Percentiles rank a stretch among this genome's conserved stretches.
phyloP scores from a whole-genome alignment of 1,284 basidiomycete species.

The Trametes sp. region DNA sequence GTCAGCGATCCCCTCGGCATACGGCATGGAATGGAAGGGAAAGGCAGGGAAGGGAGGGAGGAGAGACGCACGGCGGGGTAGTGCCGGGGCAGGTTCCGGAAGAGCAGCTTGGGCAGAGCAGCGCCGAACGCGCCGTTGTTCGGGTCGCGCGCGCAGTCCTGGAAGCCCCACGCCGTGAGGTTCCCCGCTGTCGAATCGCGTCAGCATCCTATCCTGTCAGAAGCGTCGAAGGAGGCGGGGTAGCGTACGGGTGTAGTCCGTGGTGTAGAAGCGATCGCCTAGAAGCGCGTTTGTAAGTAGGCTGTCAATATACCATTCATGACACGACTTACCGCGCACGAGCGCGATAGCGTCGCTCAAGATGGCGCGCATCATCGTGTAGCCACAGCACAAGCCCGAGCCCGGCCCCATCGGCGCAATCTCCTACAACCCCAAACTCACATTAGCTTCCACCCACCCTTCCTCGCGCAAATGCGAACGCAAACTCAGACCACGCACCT shows the following conservation, averaged over 20 bases:
- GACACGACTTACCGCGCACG: constrained; percentile 46
- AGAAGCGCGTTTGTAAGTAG: constrained; percentile 11
- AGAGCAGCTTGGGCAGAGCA: constrained; percentile 75
- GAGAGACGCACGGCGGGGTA: constrained; percentile 70
- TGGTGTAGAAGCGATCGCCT: constrained; percentile 82
- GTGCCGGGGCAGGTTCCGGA: constrained; percentile 71
- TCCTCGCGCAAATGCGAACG: too few species aligned
- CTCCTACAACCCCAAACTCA: constrained; percentile 53
- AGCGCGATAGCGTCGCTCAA: constrained; percentile 83
- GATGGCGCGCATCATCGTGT: constrained; percentile 87
- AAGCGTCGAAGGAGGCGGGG: not conserved
- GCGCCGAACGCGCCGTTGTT: constrained; percentile 78
- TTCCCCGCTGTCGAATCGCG: constrained; percentile 58
- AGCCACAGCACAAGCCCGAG: constrained; percentile 88
- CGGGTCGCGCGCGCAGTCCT: constrained; percentile 69
- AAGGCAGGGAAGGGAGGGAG: constrained; percentile 54
- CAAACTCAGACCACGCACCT: constrained; percentile 22
- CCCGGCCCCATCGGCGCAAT: constrained; percentile 71
- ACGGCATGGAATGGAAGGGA: too few species aligned
- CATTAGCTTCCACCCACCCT: not conserved
- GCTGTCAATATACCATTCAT: too few species aligned
- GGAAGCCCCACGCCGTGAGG: constrained; percentile 80
- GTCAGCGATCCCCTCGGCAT: constrained; percentile 50
- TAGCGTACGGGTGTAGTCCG: constrained; percentile 68
- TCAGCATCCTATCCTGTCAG: constrained; percentile 4